phyloP scores from a whole-genome alignment of 177 flowering plant species.

The Telopea speciosissima region DNA sequence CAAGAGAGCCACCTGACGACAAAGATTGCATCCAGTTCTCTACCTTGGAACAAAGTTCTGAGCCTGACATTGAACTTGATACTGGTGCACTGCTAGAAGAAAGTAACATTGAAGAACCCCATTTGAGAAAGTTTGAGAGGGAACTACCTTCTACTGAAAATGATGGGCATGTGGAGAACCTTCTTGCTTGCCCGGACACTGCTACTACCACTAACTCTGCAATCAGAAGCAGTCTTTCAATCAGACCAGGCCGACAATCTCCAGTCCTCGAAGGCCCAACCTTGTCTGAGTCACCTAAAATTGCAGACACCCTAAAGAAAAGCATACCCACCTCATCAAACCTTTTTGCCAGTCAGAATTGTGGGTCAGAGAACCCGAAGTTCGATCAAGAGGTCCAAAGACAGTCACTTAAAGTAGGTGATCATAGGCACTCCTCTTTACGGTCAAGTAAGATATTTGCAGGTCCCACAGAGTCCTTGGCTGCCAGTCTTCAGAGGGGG shows the following conservation, averaged over 20 bases:
- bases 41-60: conserved; percentile 46
- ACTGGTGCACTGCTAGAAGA: conserved; percentile 32
- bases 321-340: conserved; percentile 31
- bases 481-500: conserved; percentile 84
- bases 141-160: conserved; percentile 14
- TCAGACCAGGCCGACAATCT: conserved; percentile 28
- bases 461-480: conserved; percentile 70
- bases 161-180: conserved; percentile 8
- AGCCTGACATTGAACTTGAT: conserved; percentile 48
- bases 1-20: conserved; percentile 24
- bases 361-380: conserved; percentile 27
- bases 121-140: conserved; percentile 13
- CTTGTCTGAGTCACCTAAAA: conserved; percentile 73
- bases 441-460: conserved; percentile 47
- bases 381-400: conserved; percentile 19
- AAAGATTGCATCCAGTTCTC: conserved; percentile 32
- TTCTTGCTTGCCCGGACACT: conserved; percentile 3
- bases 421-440: conserved; percentile 45
- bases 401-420: conserved; percentile 37
- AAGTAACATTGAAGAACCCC: conserved; percentile 35
- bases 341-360: conserved; percentile 22
- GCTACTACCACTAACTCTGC: conserved; percentile 17
- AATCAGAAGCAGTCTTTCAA: conserved; percentile 38
- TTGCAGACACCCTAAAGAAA: conserved; percentile 41
- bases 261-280: conserved; percentile 53